A percentile compares a stretch with the other conserved stretches of the same genome.
Conservation (phyloP, 768 basidiomycete genomes). For the Mycena filopes region DNA sequence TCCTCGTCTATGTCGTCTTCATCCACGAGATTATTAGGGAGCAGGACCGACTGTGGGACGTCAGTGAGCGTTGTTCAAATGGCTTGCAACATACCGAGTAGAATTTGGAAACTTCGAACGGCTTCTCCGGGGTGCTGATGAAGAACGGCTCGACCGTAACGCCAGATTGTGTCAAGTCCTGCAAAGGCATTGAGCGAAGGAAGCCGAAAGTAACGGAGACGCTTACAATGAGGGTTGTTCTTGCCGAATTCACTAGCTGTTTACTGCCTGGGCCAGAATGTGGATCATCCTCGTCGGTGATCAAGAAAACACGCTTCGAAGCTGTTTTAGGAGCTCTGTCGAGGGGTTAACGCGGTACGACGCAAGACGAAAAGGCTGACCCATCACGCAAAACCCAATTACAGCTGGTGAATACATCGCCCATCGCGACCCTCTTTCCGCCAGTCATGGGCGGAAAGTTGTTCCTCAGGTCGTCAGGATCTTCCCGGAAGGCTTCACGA, state of each 20-base stretch:
- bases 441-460: slow-evolving; percentile 71
- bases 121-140: slow-evolving; percentile 72
- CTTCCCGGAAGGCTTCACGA: slow-evolving; percentile 68
- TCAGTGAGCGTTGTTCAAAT: slow-evolving; percentile 7
- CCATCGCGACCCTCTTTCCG: slow-evolving; percentile 75
- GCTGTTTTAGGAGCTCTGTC: slow-evolving; percentile 85
- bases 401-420: slow-evolving; percentile 91
- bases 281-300: slow-evolving; percentile 91
- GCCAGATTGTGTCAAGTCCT: slow-evolving; percentile 88
- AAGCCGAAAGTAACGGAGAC: neutral
- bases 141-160: slow-evolving; percentile 90
- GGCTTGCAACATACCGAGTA: slow-evolving; percentile 68
- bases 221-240: slow-evolving; percentile 75
- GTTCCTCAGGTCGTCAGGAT: slow-evolving; percentile 64
- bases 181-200: slow-evolving; percentile 14
- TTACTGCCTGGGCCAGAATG: slow-evolving; percentile 63
- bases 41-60: slow-evolving; percentile 65
- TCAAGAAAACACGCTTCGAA: slow-evolving; percentile 91
- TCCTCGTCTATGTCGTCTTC: slow-evolving; percentile 58
- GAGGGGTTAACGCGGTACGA: neutral
- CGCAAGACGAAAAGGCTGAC: slow-evolving; percentile 52
- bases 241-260: slow-evolving; percentile 74
- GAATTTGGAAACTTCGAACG: slow-evolving; percentile 80
- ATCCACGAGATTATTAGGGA: slow-evolving; percentile 61
- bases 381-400: slow-evolving; percentile 91